phyloP scores from a whole-genome alignment of 2,329 filamentous ascomycete species.

The Colletotrichum viniferum region DNA sequence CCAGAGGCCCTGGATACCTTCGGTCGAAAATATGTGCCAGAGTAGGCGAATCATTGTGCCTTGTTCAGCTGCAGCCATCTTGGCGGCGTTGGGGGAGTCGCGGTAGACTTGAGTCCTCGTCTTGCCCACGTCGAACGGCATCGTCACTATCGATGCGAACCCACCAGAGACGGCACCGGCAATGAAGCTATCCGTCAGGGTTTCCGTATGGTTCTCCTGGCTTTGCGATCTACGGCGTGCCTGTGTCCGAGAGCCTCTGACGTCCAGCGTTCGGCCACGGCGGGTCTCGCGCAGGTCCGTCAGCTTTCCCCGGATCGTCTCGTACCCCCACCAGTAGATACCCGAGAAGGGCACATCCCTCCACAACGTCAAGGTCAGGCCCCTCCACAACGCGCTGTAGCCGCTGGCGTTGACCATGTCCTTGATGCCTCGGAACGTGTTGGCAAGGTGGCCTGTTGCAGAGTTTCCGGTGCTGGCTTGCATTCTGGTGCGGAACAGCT shows the following conservation, averaged over 20 bases:
- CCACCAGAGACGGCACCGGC: constrained; percentile 85
- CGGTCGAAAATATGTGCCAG: constrained; percentile 88
- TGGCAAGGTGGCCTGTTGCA: constrained; percentile 72
- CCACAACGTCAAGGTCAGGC: constrained; percentile 90
- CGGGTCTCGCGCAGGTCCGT: constrained; percentile 68
- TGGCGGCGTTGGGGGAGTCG: constrained; percentile 51
- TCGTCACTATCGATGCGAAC: constrained; percentile 86
- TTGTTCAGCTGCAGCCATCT: constrained; percentile 67
- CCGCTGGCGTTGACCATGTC: constrained; percentile 82
- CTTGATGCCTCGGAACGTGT: constrained; percentile 76
- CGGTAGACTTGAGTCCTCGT: constrained; percentile 87
- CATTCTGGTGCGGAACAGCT: constrained; percentile 91
- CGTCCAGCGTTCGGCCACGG: constrained; percentile 44
- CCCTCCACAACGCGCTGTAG: constrained; percentile 86
- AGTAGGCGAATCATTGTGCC: constrained; percentile 80
- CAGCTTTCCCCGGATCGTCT: constrained; percentile 75
- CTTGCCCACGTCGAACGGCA: constrained; percentile 97
- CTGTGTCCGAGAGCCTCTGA: constrained; percentile 41
- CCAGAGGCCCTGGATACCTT: constrained; percentile 83
- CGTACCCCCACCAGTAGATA: constrained; percentile 98
- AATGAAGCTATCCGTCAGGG: constrained; percentile 87
- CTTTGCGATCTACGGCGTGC: constrained; percentile 63
- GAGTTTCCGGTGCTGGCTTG: constrained; percentile 72
- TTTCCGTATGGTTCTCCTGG: constrained; percentile 73
- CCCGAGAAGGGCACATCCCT: constrained; percentile 96